These are phyloP conservation scores for Diplosphaera chodatii DNA, from an alignment of 139 green algal genomes.

Conservation along the genomic window DNA sequence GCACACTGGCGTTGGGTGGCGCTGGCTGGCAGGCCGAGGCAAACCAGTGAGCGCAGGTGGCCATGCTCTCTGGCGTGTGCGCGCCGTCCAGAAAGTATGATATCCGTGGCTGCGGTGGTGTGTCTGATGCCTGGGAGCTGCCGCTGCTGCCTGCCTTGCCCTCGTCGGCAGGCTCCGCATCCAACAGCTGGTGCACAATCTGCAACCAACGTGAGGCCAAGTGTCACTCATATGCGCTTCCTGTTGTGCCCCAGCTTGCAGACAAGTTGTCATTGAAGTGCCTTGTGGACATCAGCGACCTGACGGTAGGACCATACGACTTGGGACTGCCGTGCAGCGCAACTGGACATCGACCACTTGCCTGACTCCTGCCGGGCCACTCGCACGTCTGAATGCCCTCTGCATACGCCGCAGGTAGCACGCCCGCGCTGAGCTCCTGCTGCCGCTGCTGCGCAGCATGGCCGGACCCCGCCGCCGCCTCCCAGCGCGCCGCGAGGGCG, in stretches of 20 bases:
- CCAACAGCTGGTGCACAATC: not conserved
- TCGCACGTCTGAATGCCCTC: slow-evolving; percentile 44
- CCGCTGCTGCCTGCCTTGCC: not conserved
- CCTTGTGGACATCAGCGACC: no score
- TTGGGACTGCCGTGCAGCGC: no score
- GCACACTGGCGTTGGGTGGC: not conserved
- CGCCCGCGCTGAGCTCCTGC: slow-evolving; percentile 7
- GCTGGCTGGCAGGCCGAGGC: not conserved
- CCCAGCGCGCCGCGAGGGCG: slow-evolving; percentile 60
- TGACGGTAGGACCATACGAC: no score
- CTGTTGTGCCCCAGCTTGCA: no score
- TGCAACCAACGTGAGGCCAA: not conserved
- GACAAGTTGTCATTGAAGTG: no score
- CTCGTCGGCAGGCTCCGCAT: not conserved
- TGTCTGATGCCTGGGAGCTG: not conserved
- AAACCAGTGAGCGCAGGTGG: slow-evolving; percentile 87
- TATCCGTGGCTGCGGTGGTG: slow-evolving; percentile 28
- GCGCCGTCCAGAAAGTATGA: slow-evolving; percentile 92
- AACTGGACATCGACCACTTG: slow-evolving; percentile 6
- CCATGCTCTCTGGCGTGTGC: slow-evolving; percentile 92
- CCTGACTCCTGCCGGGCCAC: slow-evolving; percentile 78
- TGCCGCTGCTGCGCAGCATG: slow-evolving; percentile 8
- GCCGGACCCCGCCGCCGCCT: slow-evolving; percentile 24
- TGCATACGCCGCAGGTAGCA: slow-evolving; percentile 51
- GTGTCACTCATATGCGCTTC: no score